Percentiles rank a stretch among this genome's conserved stretches.
Conservation (phyloP, 2,329 filamentous ascomycete genomes). For the Trichoderma sp. region DNA sequence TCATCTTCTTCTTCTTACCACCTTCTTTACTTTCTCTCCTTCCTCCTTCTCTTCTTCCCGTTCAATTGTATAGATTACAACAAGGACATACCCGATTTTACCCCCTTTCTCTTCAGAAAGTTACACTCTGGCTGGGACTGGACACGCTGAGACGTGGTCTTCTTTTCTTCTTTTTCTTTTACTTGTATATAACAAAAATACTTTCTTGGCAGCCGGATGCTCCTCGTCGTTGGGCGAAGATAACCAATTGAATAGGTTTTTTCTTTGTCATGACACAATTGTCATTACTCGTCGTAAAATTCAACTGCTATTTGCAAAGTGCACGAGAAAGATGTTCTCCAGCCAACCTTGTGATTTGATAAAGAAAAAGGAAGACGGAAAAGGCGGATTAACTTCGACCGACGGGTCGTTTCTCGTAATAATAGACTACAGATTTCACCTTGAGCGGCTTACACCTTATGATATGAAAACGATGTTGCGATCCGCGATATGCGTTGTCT, state of each 20-base stretch:
- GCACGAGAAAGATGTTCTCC: background rate
- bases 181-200: conserved; percentile 4
- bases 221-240: background rate
- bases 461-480: background rate
- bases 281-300: background rate
- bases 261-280: background rate
- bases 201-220: conserved; percentile 7
- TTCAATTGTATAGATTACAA: conserved; percentile 21
- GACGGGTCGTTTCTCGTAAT: background rate
- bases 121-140: background rate
- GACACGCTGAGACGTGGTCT: background rate
- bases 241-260: background rate
- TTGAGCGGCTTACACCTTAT: background rate
- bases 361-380: background rate
- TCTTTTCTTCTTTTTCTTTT: background rate
- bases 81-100: conserved; percentile 2
- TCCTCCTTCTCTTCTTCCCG: background rate
- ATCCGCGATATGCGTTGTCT: background rate
- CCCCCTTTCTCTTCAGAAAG: background rate
- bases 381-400: background rate
- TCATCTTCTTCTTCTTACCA: no score
- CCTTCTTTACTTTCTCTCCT: background rate
- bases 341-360: background rate
- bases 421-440: background rate
- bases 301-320: background rate